Conservation (phyloP, 2,329 filamentous ascomycete genomes). For the Tolypocladium inflatum region DNA sequence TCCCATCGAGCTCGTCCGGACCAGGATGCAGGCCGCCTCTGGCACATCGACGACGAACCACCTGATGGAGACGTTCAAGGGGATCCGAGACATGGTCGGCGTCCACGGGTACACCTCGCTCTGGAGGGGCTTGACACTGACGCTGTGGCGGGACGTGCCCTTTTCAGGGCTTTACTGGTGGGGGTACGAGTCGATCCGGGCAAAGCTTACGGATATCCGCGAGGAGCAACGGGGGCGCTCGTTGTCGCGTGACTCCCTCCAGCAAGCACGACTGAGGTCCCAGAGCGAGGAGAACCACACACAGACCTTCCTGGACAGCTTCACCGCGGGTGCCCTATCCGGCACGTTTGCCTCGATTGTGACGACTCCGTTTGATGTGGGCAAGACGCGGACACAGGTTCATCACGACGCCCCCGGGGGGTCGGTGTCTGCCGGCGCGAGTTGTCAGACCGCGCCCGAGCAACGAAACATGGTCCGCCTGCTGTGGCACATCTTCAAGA, state of each 20-base stretch:
- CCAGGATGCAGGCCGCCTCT: constrained; percentile 74
- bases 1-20: constrained; percentile 90
- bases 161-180: constrained; percentile 98
- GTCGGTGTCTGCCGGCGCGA: constrained; percentile 14
- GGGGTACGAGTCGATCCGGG: constrained; percentile 83
- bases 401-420: constrained; percentile 44
- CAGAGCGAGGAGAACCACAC: constrained; percentile 61
- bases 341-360: constrained; percentile 79
- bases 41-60: constrained; percentile 53
- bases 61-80: constrained; percentile 68
- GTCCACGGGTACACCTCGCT: constrained; percentile 69
- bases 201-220: constrained; percentile 59
- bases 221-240: constrained; percentile 36
- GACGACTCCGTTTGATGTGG: constrained; percentile 94
- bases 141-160: constrained; percentile 92
- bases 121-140: constrained; percentile 85
- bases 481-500: constrained; percentile 82
- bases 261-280: constrained; percentile 39
- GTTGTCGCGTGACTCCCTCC: constrained; percentile 25
- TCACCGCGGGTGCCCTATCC: constrained; percentile 73
- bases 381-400: constrained; percentile 90
- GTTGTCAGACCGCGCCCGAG: constrained; percentile 48
- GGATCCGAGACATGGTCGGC: constrained; percentile 70
- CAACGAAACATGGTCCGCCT: constrained; percentile 71
- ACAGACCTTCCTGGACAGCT: constrained; percentile 79